These are phyloP conservation scores for Phytophthora citricola DNA, from an alignment of 352 stramenopile genomes.

Conservation along the genomic window DNA sequence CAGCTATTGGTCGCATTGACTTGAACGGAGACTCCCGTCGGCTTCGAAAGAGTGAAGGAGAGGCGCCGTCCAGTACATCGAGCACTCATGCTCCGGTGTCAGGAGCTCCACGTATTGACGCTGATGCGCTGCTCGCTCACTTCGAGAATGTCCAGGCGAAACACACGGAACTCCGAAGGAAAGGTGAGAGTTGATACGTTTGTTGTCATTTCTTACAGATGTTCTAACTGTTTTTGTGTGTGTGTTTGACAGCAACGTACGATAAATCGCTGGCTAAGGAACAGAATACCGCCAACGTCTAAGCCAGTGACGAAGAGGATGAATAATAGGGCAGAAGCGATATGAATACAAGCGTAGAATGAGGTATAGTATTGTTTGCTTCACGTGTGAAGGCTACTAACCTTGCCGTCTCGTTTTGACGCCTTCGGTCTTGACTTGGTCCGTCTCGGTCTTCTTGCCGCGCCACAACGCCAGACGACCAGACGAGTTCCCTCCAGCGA, in stretches of 20 bases:
- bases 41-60: conserved; percentile 18
- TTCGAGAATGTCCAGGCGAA: conserved; percentile 81
- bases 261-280: conserved; percentile 76
- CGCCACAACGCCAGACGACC: conserved; percentile 72
- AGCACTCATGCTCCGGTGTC: conserved; percentile 19
- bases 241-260: conserved; percentile 46
- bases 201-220: neutral
- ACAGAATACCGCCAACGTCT: conserved; percentile 29
- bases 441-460: conserved; percentile 33
- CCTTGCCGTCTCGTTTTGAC: too few relatives aligned
- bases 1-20: conserved; percentile 80
- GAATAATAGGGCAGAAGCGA: conserved; percentile 17
- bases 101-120: conserved; percentile 49
- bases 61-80: conserved; percentile 18
- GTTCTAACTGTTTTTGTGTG: conserved; percentile 9
- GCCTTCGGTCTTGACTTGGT: conserved; percentile 20
- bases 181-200: conserved; percentile 48
- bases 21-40: conserved; percentile 44
- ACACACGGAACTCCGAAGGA: conserved; percentile 72
- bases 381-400: neutral
- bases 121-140: conserved; percentile 62
- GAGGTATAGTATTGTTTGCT: conserved; percentile 8
- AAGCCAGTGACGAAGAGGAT: conserved; percentile 6
- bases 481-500: conserved; percentile 83
- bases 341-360: conserved; percentile 20